Evolutionary conservation across 1,284 basidiomycete species (phyloP), one percentile per base, ranked within the genome.

Genomic region (Microbotryum silenes-acaulis): DNA sequence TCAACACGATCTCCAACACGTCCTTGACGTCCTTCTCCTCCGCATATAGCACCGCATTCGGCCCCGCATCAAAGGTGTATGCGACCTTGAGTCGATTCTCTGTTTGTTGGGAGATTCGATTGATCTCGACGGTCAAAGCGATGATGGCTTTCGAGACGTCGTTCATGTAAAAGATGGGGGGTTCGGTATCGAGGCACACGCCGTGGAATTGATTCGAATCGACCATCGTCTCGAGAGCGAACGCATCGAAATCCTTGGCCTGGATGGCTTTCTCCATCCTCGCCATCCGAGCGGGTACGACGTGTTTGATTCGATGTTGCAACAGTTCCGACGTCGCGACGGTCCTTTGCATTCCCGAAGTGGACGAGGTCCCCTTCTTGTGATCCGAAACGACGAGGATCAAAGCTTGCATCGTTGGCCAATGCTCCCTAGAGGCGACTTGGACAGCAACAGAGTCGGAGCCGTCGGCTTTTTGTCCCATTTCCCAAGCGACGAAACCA

Each of bases 191-290:
- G 70, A 98, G 85, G 64, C 89, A 90, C 70, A 96, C 91, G 27
- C 94, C 93, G 75, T 99, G 94, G 84, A 99, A 99, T 78, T 91
- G 88, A 79, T 97, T 99, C 64, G 91, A 94, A 77, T 99, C 94
- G 63, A 83, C 85, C 91, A 97, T 98, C 37, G 94, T 98, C 75
- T 97, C 84, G 57, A 79, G 79, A 2, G 92, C 93, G 71, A 98
- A 98, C 0, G 82, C 72, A 72, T 91, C 85, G 75, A 99, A 99
- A 78, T 98, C 89, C 63, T 81, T 82, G 5, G 76, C 79, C 57
- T 78, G 75, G 76, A 99, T 98, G 12, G 94, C 94, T 16, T 81
- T 75, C 27, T 81, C 82, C 75, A 98, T 97, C 45, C 76, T 81
- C 5, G 77, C 75, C 93, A 99, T 97, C 63, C 94, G 83, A 52